phyloP scores from a whole-genome alignment of 139 green algal species.

The Tetraselmis chui region DNA sequence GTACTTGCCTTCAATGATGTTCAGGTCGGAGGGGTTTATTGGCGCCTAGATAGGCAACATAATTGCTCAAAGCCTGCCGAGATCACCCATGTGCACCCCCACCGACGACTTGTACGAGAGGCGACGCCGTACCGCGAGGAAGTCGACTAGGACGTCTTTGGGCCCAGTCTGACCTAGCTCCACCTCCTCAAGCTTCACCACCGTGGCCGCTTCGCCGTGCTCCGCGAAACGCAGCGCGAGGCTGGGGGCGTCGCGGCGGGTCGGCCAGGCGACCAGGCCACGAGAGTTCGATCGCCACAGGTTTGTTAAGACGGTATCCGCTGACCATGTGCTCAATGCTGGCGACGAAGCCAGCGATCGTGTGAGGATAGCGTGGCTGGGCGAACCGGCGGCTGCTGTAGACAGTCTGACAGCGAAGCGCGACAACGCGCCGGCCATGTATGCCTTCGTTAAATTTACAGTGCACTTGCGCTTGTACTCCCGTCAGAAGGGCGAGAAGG shows the following conservation, averaged over 20 bases:
- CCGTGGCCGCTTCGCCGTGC: conserved; percentile 3
- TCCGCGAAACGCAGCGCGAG: conserved; percentile 2
- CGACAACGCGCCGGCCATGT: too few species aligned
- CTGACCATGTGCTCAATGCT: too few species aligned
- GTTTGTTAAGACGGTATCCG: neutral
- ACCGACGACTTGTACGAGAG: neutral
- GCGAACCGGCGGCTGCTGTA: too few species aligned
- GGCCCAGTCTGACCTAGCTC: neutral
- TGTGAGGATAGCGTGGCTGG: too few species aligned
- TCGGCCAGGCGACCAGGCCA: neutral
- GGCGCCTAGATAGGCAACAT: conserved; percentile 39
- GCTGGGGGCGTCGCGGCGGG: neutral
- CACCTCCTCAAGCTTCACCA: neutral
- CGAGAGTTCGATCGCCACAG: neutral
- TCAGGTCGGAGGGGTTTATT: conserved; percentile 79
- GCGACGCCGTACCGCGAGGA: conserved; percentile 6
- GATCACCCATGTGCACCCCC: neutral
- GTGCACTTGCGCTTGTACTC: too few species aligned
- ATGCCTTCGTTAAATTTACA: too few species aligned
- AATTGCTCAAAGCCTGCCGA: neutral
- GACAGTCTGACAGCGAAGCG: too few species aligned
- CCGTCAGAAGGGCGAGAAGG: too few species aligned
- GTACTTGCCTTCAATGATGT: conserved; percentile 76
- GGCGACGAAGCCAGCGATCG: too few species aligned
- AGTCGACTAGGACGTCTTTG: conserved; percentile 9